Evolutionary conservation across 768 basidiomycete species (phyloP).

Genomic region (Mycena epipterygia): DNA sequence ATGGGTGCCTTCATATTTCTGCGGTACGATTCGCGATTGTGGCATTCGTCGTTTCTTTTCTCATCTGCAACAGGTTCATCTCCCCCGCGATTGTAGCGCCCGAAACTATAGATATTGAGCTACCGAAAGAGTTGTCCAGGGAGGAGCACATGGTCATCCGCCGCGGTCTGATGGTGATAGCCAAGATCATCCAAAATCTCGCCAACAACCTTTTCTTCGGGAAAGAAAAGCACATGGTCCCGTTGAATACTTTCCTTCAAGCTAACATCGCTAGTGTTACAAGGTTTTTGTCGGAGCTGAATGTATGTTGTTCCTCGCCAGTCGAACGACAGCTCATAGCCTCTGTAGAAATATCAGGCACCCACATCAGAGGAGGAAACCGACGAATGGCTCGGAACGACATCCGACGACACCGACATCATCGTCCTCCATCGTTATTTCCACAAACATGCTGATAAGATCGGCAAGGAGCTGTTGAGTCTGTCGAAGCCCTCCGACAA

Average conservation of each 20-base stretch:
- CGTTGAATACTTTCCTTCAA: constrained; percentile 81
- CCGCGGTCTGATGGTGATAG: constrained; percentile 86
- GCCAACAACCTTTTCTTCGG: constrained; percentile 96
- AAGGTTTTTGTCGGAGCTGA: constrained; percentile 81
- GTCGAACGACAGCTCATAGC: neutral
- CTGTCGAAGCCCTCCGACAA: constrained; percentile 74
- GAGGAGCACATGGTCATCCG: constrained; percentile 66
- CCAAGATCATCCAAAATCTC: constrained; percentile 93
- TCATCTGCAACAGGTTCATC: constrained; percentile 73
- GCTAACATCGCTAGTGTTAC: constrained; percentile 81
- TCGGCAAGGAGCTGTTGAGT: constrained; percentile 88
- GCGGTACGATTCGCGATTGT: constrained; percentile 57
- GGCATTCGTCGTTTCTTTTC: constrained; percentile 3
- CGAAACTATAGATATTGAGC: constrained; percentile 85
- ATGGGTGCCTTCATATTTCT: constrained; percentile 94
- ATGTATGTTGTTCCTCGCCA: constrained; percentile 58
- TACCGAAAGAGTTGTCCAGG: constrained; percentile 68
- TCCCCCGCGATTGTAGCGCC: constrained; percentile 92
- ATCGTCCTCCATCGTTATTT: constrained; percentile 89
- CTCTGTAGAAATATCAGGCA: constrained; percentile 52
- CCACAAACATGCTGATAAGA: constrained; percentile 87
- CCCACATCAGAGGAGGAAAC: constrained; percentile 67
- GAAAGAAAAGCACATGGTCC: constrained; percentile 89
- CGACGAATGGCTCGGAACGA: constrained; percentile 82
- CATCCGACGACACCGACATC: constrained; percentile 86